Evolutionary conservation across 768 basidiomycete genomes (phyloP), one percentile per base, ranked within the genome.

Genomic region (Paxillus ammoniavirescens): DNA sequence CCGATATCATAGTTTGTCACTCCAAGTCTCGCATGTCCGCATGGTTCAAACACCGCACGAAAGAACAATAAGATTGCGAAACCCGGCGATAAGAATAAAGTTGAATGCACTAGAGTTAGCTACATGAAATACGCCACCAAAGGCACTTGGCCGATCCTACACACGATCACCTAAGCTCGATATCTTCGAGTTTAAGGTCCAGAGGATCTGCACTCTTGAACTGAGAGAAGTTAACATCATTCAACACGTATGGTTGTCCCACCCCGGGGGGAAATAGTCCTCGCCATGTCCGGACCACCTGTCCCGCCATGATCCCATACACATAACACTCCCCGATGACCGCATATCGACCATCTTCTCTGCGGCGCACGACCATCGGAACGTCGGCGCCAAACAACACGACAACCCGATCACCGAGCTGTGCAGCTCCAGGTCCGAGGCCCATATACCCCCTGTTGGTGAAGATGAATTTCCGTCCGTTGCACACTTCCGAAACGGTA

Each of bases 271-370:
- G 44, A 30, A 30, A 40, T 2, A 2, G 8, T 15, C 45, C 52
- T 28, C 37, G 26, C 42, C 53, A 54, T 23, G 47, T 49, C 15
- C 47, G 35, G n/a, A 38, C 47, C 38, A 55, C 49, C 43, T 56
- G 44, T 13, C 56, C 56, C 4, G 35, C 18, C 48, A 56, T 57
- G 33, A 38, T 43, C 17, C 46, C 52, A 49, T 49, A 53, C 26
- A 57, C 33, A 30, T 42, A 57, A 23, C 48, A 46, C 38, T 50
- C 56, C 43, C 26, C 26, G 26, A 26, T 26, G 26, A 26, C 26
- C 26, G 26, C 48, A 50, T 55, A 57, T 17, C 17, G 17, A n/a
- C 56, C 44, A 15, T 37, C 54, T n/a, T 42, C 51, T 42, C 43
- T 46, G 42, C n/a, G 21, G 30, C 54, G 43, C 37, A 55, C 54